phyloP scores from a whole-genome alignment of 805 yeast genomes.

The Lipomyces japonicus region DNA sequence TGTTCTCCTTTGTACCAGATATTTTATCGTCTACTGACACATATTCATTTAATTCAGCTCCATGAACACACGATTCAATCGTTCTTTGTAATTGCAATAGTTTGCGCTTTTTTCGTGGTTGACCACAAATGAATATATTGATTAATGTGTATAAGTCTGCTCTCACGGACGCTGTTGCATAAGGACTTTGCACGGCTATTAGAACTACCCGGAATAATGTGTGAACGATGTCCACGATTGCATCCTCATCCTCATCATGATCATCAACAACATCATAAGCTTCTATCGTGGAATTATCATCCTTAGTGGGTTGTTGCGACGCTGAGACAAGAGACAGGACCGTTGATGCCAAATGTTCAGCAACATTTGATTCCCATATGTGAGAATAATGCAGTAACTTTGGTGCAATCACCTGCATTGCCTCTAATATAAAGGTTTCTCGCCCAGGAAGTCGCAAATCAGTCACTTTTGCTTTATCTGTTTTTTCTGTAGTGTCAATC shows the following conservation, averaged over 20 bases:
- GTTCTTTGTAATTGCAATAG: slow-evolving; percentile 19
- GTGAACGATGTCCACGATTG: slow-evolving; percentile 52
- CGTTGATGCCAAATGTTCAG: slow-evolving; percentile 28
- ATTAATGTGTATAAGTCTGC: slow-evolving; percentile 65
- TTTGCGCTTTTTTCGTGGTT: slow-evolving; percentile 16
- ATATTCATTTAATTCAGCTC: slow-evolving; percentile 1
- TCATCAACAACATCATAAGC: slow-evolving; percentile 15
- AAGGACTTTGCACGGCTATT: slow-evolving; percentile 66
- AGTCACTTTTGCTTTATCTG: slow-evolving; percentile 40
- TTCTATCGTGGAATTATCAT: no score
- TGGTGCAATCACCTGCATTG: slow-evolving; percentile 72
- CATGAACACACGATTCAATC: slow-evolving; percentile 15
- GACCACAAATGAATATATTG: slow-evolving; percentile 19
- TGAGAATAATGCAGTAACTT: slow-evolving; percentile 69
- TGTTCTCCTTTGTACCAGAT: slow-evolving; percentile 9
- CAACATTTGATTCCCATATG: slow-evolving; percentile 24
- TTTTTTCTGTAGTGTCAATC: slow-evolving; percentile 51
- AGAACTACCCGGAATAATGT: slow-evolving; percentile 71
- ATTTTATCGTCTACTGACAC: no score
- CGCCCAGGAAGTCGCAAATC: slow-evolving; percentile 11
- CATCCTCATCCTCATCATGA: slow-evolving; percentile 31
- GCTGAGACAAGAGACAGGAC: slow-evolving; percentile 17
- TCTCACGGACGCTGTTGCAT: slow-evolving; percentile 62
- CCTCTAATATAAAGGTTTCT: slow-evolving; percentile 62
- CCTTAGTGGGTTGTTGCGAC: no score